These are phyloP conservation scores for Sporobolomyces roseus DNA, from an alignment of 768 basidiomycete species.

Conservation along the genomic window DNA sequence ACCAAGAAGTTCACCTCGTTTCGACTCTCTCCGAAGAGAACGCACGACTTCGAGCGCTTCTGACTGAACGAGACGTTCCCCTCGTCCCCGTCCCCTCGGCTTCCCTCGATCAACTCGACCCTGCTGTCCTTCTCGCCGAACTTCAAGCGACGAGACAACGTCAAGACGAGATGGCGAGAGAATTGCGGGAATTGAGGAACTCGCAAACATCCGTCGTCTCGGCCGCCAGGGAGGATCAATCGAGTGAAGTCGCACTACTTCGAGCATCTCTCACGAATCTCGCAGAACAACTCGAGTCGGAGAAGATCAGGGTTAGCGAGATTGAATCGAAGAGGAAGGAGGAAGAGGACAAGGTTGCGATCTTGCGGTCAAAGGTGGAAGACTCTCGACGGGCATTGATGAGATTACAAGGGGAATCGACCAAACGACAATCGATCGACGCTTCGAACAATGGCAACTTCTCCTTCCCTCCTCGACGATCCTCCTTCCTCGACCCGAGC, in stretches of 20 bases:
- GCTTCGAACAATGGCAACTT: not conserved
- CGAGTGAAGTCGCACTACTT: conserved; percentile 21
- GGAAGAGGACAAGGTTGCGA: conserved; percentile 41
- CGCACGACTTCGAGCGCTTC: conserved; percentile 29
- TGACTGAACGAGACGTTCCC: conserved; percentile 14
- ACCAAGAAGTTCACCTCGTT: conserved; percentile 21
- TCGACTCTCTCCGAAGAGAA: conserved; percentile 31
- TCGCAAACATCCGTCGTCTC: not conserved
- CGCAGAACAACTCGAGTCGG: conserved; percentile 30
- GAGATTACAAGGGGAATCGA: conserved; percentile 38
- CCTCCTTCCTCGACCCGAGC: conserved; percentile 5
- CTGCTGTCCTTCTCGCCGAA: conserved; percentile 18
- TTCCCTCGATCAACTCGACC: conserved; percentile 2
- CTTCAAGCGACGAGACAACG: conserved; percentile 17
- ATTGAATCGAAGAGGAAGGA: conserved; percentile 23
- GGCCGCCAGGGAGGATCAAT: conserved; percentile 18
- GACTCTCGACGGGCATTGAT: conserved; percentile 41
- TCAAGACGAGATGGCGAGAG: conserved; percentile 16
- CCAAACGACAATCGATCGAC: conserved; percentile 18
- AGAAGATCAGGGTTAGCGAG: conserved; percentile 18
- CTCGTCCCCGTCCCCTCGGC: not conserved
- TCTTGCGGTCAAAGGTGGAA: conserved; percentile 36
- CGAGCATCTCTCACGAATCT: conserved; percentile 33
- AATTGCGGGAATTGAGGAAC: conserved; percentile 2
- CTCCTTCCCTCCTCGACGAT: conserved; percentile 29